Evolutionary conservation across 108 stramenopile genomes (phyloP).

Genomic region (Conticribra weissflogii): DNA sequence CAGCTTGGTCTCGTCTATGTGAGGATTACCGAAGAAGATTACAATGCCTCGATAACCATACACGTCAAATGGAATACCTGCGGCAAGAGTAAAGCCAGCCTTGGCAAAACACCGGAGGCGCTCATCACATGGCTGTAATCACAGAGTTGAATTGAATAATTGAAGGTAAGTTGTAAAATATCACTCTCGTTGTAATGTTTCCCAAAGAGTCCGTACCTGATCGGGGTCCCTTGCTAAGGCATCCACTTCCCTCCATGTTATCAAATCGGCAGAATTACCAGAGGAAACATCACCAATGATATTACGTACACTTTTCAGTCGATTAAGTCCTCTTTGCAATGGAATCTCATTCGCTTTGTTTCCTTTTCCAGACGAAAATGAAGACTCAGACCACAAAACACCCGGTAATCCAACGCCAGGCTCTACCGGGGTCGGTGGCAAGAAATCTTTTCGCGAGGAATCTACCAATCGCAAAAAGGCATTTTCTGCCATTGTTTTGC

Average conservation of each 20-base stretch:
- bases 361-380: not conserved
- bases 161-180: too few relatives aligned
- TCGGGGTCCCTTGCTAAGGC: constrained; percentile 42
- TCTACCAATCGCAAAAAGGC: too few relatives aligned
- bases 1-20: constrained; percentile 18
- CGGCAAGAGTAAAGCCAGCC: constrained; percentile 24
- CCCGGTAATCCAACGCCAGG: constrained; percentile 55
- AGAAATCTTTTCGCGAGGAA: too few relatives aligned
- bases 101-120: constrained; percentile 23
- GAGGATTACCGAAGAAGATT: constrained; percentile 34
- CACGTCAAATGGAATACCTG: constrained; percentile 26
- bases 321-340: not conserved
- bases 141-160: too few relatives aligned
- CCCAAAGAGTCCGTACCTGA: constrained; percentile 35
- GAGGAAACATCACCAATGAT: not conserved
- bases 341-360: not conserved
- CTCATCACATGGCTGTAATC: constrained; percentile 18
- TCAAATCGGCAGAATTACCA: not conserved
- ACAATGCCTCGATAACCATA: constrained; percentile 48
- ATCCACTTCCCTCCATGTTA: constrained; percentile 36
- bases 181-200: not conserved
- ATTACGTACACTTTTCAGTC: constrained; percentile 2
- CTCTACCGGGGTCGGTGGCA: too few relatives aligned
- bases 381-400: constrained; percentile 42
- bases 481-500: too few relatives aligned